These are phyloP conservation scores for Phaffia rhodozyma DNA, from an alignment of 1,284 basidiomycete genomes.

Conservation along the genomic window DNA sequence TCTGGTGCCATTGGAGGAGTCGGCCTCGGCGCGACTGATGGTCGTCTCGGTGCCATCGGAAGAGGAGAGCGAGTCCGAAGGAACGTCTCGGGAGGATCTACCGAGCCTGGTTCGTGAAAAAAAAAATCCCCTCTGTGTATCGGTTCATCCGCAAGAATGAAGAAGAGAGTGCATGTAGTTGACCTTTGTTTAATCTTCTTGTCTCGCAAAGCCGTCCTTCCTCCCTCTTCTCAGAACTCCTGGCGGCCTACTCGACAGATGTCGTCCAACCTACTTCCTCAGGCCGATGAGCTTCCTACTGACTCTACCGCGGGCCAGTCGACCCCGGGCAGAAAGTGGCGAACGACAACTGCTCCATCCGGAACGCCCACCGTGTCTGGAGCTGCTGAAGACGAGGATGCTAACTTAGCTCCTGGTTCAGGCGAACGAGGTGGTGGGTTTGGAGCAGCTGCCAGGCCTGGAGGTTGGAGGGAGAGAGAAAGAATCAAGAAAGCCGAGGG, in stretches of 20 bases:
- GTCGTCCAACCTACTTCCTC: conserved; percentile 8
- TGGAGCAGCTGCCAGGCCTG: conserved; percentile 2
- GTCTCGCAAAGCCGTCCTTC: conserved; percentile 7
- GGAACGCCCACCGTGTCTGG: not conserved
- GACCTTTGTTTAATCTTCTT: not conserved
- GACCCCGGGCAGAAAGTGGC: not conserved
- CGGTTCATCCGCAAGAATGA: not conserved
- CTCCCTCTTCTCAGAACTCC: conserved; percentile 14
- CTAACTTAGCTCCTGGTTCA: not conserved
- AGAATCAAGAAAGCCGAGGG: conserved; percentile 15
- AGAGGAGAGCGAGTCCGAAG: conserved; percentile 3
- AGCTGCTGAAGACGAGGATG: not conserved
- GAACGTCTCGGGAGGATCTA: not conserved
- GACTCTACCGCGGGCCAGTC: conserved; percentile 1
- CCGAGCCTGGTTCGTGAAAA: conserved; percentile 1
- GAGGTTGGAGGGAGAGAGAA: conserved; percentile 18
- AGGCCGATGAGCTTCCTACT: not conserved
- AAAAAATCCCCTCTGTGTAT: not conserved
- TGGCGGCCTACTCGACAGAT: conserved; percentile 15
- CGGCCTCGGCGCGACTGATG: not conserved
- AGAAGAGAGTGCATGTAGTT: not conserved
- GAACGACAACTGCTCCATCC: not conserved
- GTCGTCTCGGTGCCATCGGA: not conserved
- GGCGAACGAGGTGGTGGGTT: not conserved
- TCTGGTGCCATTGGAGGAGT: conserved; percentile 3